Evolutionary conservation across 2,329 filamentous ascomycete species (phyloP), one percentile per base, ranked within the genome.

Genomic region (Cadophora malorum): DNA sequence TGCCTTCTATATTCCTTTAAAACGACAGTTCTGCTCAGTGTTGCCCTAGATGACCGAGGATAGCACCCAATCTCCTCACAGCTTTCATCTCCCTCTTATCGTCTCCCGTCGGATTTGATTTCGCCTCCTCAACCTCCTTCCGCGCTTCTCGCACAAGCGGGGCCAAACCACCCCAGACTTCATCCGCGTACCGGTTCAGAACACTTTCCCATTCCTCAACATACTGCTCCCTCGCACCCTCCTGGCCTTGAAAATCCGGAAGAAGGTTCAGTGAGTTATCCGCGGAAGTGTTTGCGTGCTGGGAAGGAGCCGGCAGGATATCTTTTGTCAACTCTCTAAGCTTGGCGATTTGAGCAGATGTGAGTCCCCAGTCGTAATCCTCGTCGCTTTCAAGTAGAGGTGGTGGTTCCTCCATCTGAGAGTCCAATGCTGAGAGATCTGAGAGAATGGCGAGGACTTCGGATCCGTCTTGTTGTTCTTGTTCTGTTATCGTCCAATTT

Each of bases 121-220:
- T 59, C 38, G 83, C 76, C 31, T 80, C 76, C 59, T 84, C 79
- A 23, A 91, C 77, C 75, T 92, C 89, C 56, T 79, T 78, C 66
- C 80, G 81, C 4, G 89, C 90, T 69, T 86, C 83, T 61, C 82
- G 79, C 10, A 88, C 83, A 41, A 90, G 79, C 3, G 84, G 82
- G 35, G 82, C 78, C 23, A 91, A 77, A 66, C 86, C 87, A 23
- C 90, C 90, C 90, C 90, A 92, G 28, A 92, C 89, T 65, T 91
- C 86, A 74, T 91, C 88, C 0, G 83, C 83, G 71, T 90, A 90
- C 41, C 81, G 79, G 1, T 80, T 83, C 28, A 90, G 79, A 8
- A 89, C 85, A 52, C 81, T 80, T 41, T 82, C 81, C 87, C 87
- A 90, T 72, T 87, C 83, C 41, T 80, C 80, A 35, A 82, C 80